phyloP scores from a whole-genome alignment of 2,329 filamentous ascomycete genomes.

The Pseudonectria buxi region DNA sequence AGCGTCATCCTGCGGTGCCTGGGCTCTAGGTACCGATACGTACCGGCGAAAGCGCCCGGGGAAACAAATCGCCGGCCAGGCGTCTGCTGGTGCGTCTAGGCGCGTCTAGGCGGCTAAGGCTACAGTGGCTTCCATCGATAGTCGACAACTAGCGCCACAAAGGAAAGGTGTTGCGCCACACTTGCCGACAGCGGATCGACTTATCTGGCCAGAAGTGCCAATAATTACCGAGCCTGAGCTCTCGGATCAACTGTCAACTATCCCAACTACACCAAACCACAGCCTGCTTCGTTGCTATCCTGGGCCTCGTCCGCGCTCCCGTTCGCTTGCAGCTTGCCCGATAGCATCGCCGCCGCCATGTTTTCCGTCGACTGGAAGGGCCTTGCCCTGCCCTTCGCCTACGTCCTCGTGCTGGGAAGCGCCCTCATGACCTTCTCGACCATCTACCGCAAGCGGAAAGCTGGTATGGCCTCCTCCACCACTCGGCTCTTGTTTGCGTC shows the following conservation, averaged over 20 bases:
- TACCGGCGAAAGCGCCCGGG: too few relatives aligned
- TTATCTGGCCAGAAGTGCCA: conserved; percentile 17
- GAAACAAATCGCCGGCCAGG: too few relatives aligned
- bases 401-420: conserved; percentile 78
- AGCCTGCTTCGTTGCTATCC: too few relatives aligned
- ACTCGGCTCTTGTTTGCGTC: neutral
- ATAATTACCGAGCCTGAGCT: neutral
- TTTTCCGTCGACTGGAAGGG: conserved; percentile 69
- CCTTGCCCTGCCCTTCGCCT: conserved; percentile 80
- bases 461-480: conserved; percentile 51
- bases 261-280: conserved; percentile 2
- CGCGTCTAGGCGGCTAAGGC: too few relatives aligned
- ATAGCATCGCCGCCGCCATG: conserved; percentile 41
- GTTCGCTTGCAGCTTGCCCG: too few relatives aligned
- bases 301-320: too few relatives aligned
- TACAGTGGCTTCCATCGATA: neutral
- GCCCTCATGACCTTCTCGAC: conserved; percentile 88
- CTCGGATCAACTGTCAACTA: too few relatives aligned
- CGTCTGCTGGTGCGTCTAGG: too few relatives aligned
- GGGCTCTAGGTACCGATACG: too few relatives aligned
- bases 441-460: conserved; percentile 89
- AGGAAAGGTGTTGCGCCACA: conserved; percentile 6
- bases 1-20: too few relatives aligned
- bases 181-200: conserved; percentile 5
- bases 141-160: conserved; percentile 4